These are phyloP conservation scores for Arabidopsis lyrata DNA, from an alignment of 441 rosid species.

Conservation along the genomic window DNA sequence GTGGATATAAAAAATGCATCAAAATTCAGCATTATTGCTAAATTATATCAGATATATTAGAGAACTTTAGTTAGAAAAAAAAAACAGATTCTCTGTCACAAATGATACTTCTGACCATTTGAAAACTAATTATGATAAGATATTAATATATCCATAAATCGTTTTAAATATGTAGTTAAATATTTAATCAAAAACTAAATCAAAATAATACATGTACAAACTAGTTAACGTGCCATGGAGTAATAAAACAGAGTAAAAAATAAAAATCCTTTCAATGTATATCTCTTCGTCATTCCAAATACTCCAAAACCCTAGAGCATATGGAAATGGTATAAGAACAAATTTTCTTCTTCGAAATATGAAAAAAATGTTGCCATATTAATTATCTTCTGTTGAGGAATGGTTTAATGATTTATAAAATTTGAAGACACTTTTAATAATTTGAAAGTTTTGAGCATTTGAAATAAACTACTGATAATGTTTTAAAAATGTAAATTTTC, in stretches of 20 bases:
- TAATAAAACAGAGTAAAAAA: neutral
- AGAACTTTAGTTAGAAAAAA: neutral
- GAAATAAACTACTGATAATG: neutral
- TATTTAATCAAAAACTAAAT: neutral
- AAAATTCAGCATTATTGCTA: neutral
- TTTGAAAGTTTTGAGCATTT: slow-evolving; percentile 6
- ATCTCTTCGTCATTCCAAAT: neutral
- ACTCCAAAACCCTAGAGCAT: slow-evolving; percentile 15
- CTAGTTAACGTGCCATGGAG: slow-evolving; percentile 1
- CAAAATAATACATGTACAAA: neutral
- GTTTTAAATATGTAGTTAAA: neutral
- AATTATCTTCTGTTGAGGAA: too few species aligned
- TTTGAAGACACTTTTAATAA: neutral
- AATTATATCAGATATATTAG: neutral
- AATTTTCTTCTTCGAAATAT: neutral
- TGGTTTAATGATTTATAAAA: neutral
- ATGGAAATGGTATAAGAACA: neutral
- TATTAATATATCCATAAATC: neutral
- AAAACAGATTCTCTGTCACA: neutral
- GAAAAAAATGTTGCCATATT: neutral
- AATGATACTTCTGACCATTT: neutral
- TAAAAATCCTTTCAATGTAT: neutral
- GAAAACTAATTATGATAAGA: neutral
- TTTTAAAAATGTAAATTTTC: slow-evolving; percentile 4
- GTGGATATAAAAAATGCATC: neutral